Evolutionary conservation across 2,329 filamentous ascomycete genomes (phyloP).

Genomic region (Corinectria fuckeliana): DNA sequence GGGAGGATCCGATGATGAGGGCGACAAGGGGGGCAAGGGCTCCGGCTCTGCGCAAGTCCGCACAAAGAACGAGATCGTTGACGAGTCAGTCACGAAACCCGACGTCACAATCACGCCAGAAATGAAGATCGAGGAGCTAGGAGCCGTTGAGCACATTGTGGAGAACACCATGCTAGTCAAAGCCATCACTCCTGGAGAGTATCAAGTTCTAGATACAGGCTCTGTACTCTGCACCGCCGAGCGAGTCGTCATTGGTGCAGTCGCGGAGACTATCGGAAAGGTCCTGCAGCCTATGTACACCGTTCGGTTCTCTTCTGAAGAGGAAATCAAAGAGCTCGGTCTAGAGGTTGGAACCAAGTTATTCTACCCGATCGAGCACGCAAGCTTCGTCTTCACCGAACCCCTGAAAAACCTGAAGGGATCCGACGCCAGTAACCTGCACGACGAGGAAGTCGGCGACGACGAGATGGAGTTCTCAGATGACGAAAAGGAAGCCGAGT

Average conservation of each 20-base stretch:
- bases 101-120: conserved; percentile 78
- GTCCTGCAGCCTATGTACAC: conserved; percentile 88
- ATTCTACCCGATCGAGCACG: conserved; percentile 81
- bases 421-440: conserved; percentile 91
- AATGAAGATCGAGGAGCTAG: conserved; percentile 79
- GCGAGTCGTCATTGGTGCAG: conserved; percentile 76
- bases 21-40: conserved; percentile 54
- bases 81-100: conserved; percentile 73
- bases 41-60: conserved; percentile 60
- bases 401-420: conserved; percentile 80
- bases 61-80: conserved; percentile 80
- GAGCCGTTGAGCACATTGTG: conserved; percentile 77
- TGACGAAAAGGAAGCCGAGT: conserved; percentile 89
- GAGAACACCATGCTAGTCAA: conserved; percentile 81
- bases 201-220: conserved; percentile 82
- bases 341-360: conserved; percentile 74
- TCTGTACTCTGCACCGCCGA: conserved; percentile 83
- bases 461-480: conserved; percentile 96
- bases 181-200: conserved; percentile 79
- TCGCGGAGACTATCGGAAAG: conserved; percentile 86
- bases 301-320: conserved; percentile 73
- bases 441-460: conserved; percentile 87
- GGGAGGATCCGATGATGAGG: conserved; percentile 79
- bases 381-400: conserved; percentile 86
- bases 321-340: conserved; percentile 71